A percentile compares a stretch with the other conserved stretches of the same genome.
These are phyloP conservation scores for Lasiosphaeria hispida DNA, from an alignment of 495 filamentous ascomycete species.

Conservation along the genomic window DNA sequence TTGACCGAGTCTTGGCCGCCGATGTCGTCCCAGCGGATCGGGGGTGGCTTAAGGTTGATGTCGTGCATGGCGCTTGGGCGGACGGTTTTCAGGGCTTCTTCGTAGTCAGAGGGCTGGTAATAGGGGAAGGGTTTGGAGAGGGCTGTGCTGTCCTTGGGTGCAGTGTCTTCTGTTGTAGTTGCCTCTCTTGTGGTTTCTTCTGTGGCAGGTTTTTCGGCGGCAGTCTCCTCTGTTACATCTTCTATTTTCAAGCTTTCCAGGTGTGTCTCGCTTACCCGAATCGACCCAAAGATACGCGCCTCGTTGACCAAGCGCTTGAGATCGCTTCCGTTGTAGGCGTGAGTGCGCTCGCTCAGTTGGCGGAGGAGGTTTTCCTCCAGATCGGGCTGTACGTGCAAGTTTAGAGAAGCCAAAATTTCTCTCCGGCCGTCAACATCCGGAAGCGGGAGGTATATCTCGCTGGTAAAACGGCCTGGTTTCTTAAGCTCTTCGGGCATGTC, in stretches of 20 bases:
- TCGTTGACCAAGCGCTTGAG: conserved; percentile 42
- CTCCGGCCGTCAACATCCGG: conserved; percentile 69
- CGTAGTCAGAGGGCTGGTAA: conserved; percentile 41
- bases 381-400: conserved; percentile 34
- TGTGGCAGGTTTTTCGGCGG: neutral
- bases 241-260: conserved; percentile 2
- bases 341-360: conserved; percentile 49
- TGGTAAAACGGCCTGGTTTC: conserved; percentile 61
- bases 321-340: conserved; percentile 54
- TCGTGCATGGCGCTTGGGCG: conserved; percentile 88
- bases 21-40: conserved; percentile 84
- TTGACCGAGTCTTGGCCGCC: conserved; percentile 85
- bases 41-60: conserved; percentile 82
- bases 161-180: neutral
- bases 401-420: conserved; percentile 66
- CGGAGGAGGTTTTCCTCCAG: conserved; percentile 39
- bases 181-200: neutral
- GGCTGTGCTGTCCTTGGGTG: conserved; percentile 6
- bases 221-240: neutral
- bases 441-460: conserved; percentile 76
- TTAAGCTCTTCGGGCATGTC: conserved; percentile 73
- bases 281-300: conserved; percentile 33
- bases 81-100: conserved; percentile 43
- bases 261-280: conserved; percentile 15
- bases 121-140: neutral